Evolutionary conservation across 2,329 filamentous ascomycete genomes (phyloP), one percentile per base, ranked within the genome.

Genomic region (Fusarium pininemorale): DNA sequence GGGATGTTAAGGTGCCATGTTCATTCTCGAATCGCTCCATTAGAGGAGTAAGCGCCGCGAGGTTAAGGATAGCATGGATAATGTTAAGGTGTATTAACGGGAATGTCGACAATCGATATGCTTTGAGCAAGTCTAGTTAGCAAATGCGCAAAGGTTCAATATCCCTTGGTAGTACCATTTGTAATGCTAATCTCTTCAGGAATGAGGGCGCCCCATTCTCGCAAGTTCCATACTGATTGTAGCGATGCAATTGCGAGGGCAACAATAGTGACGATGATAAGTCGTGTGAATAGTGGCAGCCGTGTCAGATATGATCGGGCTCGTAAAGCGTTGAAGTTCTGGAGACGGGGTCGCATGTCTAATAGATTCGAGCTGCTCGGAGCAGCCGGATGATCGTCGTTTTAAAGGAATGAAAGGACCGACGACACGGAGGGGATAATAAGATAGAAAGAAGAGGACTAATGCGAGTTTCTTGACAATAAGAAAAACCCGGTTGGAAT

Each of bases 21-120:
- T 98, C 96, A 71, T 90, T 89, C 85, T 99, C 96, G 82, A 98
- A 99, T 70, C 95, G 90, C 83, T 98, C 96, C 81, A 99, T 85
- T 58, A 99, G 86, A n/a, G 96, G 96, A 44, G 92, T 91, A 72
- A 98, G 82, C 28, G 94, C 93, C 72, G 97, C 59, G 30, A 94
- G 82, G 83, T 98, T 98, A 80, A 97, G 85, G 60, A 95, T 79
- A 70, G 92, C 88, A 83, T 98, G 96, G 77, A 98, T 86, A 81
- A 97, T 88, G 77, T 92, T 93, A 50, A 90, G 83, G 81, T 99
- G 96, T 69, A 98, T 91, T 64, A 99, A 86, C 2, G 95, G 94
- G 80, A 94, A 99, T 1, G 96, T 97, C 81, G 98, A 98, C 41
- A 97, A 88, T 70, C 96, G 92, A 83, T 98, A 96, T 85, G 97